Percentiles rank a stretch among this genome's conserved stretches.
These are phyloP conservation scores for Pisolithus albus DNA, from an alignment of 768 basidiomycete genomes.

Conservation along the genomic window DNA sequence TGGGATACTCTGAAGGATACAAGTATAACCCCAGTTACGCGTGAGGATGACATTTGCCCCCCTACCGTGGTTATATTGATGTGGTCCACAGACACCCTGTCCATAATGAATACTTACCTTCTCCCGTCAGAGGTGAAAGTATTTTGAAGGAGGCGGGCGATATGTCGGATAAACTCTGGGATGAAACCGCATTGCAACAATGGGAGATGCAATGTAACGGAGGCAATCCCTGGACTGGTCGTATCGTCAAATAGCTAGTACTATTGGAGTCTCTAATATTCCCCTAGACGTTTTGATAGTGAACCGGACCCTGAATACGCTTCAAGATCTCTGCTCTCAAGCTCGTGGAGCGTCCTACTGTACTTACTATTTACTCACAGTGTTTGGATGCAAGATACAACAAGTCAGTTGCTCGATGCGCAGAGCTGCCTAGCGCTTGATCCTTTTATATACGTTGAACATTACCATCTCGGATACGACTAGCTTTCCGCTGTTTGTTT, in stretches of 20 bases:
- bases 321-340: too few relatives aligned
- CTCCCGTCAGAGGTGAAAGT: slow-evolving; percentile 34
- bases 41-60: slow-evolving; percentile 26
- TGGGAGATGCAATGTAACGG: slow-evolving; percentile 53
- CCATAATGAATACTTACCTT: slow-evolving; percentile 54
- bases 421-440: too few relatives aligned
- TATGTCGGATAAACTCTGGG: slow-evolving; percentile 45
- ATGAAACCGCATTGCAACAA: slow-evolving; percentile 45
- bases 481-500: too few relatives aligned
- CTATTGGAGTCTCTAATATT: neutral
- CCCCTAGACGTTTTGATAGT: too few relatives aligned
- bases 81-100: slow-evolving; percentile 50
- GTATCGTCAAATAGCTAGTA: slow-evolving; percentile 5
- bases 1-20: slow-evolving; percentile 63
- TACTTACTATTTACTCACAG: too few relatives aligned
- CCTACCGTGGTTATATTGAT: neutral
- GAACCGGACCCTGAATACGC: too few relatives aligned
- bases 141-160: slow-evolving; percentile 44
- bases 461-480: too few relatives aligned
- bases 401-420: too few relatives aligned
- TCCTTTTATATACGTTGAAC: too few relatives aligned
- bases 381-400: too few relatives aligned
- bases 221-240: slow-evolving; percentile 44
- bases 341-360: too few relatives aligned
- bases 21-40: slow-evolving; percentile 54